Evolutionary conservation across 371 early-diverging fungal genomes (phyloP), one percentile per base, ranked within the genome.

Genomic region (Syncephalastrum sp.): DNA sequence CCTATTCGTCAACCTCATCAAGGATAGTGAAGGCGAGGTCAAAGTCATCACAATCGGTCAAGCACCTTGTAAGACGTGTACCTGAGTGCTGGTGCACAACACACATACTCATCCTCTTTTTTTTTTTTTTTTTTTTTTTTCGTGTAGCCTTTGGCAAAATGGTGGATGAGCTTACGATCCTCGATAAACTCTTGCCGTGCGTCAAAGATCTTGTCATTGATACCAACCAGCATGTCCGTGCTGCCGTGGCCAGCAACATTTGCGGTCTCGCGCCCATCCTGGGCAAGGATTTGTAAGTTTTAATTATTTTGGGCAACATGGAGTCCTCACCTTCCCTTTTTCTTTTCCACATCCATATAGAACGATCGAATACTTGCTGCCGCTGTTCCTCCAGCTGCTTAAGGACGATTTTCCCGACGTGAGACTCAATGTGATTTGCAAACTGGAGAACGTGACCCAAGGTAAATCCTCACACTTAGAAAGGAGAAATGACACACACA

Each of bases 391-490:
- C 65, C 93, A 91, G 53, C 83, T 96, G 46, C 82, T 99, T 53
- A 99, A 97, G 79, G 99, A 99, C 68, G 95, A 96, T 65, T 92
- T 91, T 65, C 89, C 96, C 6, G 98, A 97, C 47, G 99, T 99
- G 52, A 85, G 99, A 56, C 86, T 99, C 38, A 97, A 97, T 79
- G 92, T 99, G 59, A 99, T 99, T 61, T 95, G 96, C 4, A 94
- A 95, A 75, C 82, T 99, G 56, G 97, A 96, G 68, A 82, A 85
- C 33, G 95, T 97, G 24, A 97, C 95, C 68, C 82, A 89, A 77
- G 87, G 88, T 86, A 73, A 54, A 33, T 21, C 29, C 13, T 13
- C 10, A 14, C n/a, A n/a, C n/a, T n/a, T n/a, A n/a, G n/a, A n/a
- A 19, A 33, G 5, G 5, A 25, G 5, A 25, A 25, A 25, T 25